Evolutionary conservation across 495 filamentous ascomycete genomes (phyloP).

Genomic region (Podospora pseudocomata): DNA sequence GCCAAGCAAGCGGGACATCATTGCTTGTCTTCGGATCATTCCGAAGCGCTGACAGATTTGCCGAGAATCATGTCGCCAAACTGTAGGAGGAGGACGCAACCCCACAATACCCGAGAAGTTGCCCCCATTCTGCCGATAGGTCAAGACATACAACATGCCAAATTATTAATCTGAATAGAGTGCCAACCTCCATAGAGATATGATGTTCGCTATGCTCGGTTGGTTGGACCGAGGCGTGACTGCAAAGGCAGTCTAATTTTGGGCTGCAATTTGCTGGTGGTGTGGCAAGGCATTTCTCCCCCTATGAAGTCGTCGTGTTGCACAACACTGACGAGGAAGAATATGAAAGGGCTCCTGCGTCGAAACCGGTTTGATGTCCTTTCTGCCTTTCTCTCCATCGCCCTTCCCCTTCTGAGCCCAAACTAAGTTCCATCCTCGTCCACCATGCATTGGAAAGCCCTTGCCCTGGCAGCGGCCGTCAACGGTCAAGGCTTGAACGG

Average conservation of each 20-base stretch:
- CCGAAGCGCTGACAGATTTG: not conserved
- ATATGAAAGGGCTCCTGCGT: constrained; percentile 2
- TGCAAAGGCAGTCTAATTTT: not conserved
- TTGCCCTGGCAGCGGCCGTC: constrained; percentile 19
- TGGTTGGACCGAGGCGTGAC: not conserved
- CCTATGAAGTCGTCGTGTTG: not conserved
- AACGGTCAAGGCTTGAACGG: constrained; percentile 20
- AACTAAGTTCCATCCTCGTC: not conserved
- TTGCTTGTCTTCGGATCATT: constrained; percentile 3
- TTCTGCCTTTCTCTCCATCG: not conserved
- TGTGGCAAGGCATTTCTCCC: constrained; percentile 13
- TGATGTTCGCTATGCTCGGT: constrained; percentile 8
- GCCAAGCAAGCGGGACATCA: not conserved
- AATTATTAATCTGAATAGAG: constrained; percentile 8
- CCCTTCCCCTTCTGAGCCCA: not conserved
- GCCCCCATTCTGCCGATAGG: constrained; percentile 3
- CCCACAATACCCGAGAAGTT: not conserved
- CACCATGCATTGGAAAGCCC: constrained; percentile 22
- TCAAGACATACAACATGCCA: not conserved
- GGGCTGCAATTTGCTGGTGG: not conserved
- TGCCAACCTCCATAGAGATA: not conserved
- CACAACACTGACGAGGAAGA: not conserved
- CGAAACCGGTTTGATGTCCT: not conserved
- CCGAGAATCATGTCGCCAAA: not conserved
- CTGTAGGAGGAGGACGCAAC: not conserved